Evolutionary conservation across 768 basidiomycete species (phyloP), one percentile per base, ranked within the genome.

Genomic region (Dioszegia aurantiaca): DNA sequence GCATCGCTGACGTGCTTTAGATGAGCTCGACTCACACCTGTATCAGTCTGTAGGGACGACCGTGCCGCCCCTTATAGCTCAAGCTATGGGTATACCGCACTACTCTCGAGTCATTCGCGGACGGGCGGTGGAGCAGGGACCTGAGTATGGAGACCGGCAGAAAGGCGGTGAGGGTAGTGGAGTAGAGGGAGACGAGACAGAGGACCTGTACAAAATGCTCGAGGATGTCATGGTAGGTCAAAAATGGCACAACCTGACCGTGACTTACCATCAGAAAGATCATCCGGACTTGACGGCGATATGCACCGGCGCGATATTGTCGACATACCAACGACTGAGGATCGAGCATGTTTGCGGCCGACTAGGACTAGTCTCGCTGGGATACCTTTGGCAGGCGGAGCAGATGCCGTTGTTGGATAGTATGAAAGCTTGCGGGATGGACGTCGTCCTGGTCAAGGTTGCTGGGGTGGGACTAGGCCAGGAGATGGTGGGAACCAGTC

Each of bases 41-140:
- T 99, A 97, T 77, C 95, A 99, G 76, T 97, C 94, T n/a, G 93
- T 99, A 26, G 95, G 93, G 0, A 93, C 97, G 72, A 89, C 91
- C 57, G 90, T 90, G 17, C 86, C 98, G 58, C 85, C 89, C 47
- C 81, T 87, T 49, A 86, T 98, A 55, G 92, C 91, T 21, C 80
- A 81, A 48, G 90, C 94, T 1, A 80, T 98, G 56, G 87, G 85
- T 16, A 84, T 94, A 1, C 95, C 95, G 9, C 81, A 98, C 10
- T 89, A 87, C 79, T 83, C 89, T 27, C 82, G 83, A 57, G 80
- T 89, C 28, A 98, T 99, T 60, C 80, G 79, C 9, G 95, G 95
- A 1, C 80, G 81, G 27, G 87, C 95, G 1, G 76, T 97, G 10
- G 86, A 89, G 52, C 86, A 87, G 75, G 85, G 86, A 44, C 79